Evolutionary conservation across 768 basidiomycete species (phyloP).

Genomic region (Suillus ampliporus): DNA sequence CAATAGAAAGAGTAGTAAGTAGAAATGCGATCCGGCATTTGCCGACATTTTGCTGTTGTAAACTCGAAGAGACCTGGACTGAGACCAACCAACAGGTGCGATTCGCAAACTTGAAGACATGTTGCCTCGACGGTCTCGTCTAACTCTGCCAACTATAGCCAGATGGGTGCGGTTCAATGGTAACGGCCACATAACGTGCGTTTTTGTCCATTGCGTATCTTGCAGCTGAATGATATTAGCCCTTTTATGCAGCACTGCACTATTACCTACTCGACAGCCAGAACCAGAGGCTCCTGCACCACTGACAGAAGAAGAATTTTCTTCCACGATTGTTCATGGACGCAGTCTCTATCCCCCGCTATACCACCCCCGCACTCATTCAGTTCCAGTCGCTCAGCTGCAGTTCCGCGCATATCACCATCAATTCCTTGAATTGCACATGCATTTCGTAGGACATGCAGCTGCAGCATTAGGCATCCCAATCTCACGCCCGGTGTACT

Average conservation of each 20-base stretch:
- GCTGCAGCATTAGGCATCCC: slow-evolving; percentile 88
- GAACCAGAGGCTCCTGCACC: slow-evolving; percentile 16
- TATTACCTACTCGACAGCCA: background rate
- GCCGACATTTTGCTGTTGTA: too few species aligned
- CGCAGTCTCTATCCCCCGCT: slow-evolving; percentile 59
- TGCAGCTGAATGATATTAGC: background rate
- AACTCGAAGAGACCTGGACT: too few species aligned
- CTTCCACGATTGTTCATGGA: slow-evolving; percentile 66
- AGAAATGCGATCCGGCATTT: slow-evolving; percentile 18
- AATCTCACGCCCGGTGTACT: slow-evolving; percentile 60
- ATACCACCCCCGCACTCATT: slow-evolving; percentile 65
- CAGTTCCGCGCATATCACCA: slow-evolving; percentile 83
- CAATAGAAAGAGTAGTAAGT: background rate
- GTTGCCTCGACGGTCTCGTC: slow-evolving; percentile 31
- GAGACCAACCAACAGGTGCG: too few species aligned
- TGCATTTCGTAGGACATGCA: slow-evolving; percentile 83
- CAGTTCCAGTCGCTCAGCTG: slow-evolving; percentile 78
- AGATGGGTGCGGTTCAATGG: slow-evolving; percentile 29
- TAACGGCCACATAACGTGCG: slow-evolving; percentile 21
- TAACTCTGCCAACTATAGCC: slow-evolving; percentile 22
- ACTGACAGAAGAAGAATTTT: slow-evolving; percentile 46
- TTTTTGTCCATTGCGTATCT: background rate
- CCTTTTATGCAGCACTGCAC: background rate
- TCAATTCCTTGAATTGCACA: slow-evolving; percentile 73
- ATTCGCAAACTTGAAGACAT: slow-evolving; percentile 29